Evolutionary conservation across 2,329 filamentous ascomycete genomes (phyloP), one percentile per base, ranked within the genome.

Genomic region (Cercospora zeina): DNA sequence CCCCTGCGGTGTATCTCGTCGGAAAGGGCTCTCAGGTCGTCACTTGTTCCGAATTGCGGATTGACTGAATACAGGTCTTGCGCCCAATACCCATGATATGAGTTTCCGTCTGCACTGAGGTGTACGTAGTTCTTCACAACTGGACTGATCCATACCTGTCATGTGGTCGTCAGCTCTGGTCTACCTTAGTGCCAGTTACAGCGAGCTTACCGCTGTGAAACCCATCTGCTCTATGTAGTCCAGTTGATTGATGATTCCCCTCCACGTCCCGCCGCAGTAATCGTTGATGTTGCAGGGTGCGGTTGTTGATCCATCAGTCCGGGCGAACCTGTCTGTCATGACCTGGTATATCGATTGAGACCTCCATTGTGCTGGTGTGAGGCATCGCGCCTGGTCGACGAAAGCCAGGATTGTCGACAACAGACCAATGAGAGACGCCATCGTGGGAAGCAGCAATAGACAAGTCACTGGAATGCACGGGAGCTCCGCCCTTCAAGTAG

Each of bases 321-420:
- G 79, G 4, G 82, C 83, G 62, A 83, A 80, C 1, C 84, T 81
- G 68, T 85, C 83, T 3, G 83, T 85, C 67, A 87, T 73, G 37
- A 82, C 79, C 74, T 85, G 84, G 71, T 86, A 86, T 59, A 86
- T 85, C 49, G 81, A 83, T 59, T 80, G 80, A 27, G 77, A 76
- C 69, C 82, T 83, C 62, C 62, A 63, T 63, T 63, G 42, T 21
- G 58, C 58, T 51, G 63, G 61, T 19, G 58, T 61, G 53, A 65
- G 54, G 55, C 54, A 60, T 11, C 45, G 27, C 24, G 33, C 54
- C 36, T 55, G 19, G 16, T 19, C 34, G 16, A 54, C 49, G 16
- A 39, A 57, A 27, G 59, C 31, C 47, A 65, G 50, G 33, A 62
- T 36, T 34, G 59, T 62, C 13, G 54, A 55, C 54, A 65, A 30